Percentiles rank a stretch among this genome's conserved stretches.
These are phyloP conservation scores for Favolaschia claudopus DNA, from an alignment of 768 basidiomycete species.

Conservation along the genomic window DNA sequence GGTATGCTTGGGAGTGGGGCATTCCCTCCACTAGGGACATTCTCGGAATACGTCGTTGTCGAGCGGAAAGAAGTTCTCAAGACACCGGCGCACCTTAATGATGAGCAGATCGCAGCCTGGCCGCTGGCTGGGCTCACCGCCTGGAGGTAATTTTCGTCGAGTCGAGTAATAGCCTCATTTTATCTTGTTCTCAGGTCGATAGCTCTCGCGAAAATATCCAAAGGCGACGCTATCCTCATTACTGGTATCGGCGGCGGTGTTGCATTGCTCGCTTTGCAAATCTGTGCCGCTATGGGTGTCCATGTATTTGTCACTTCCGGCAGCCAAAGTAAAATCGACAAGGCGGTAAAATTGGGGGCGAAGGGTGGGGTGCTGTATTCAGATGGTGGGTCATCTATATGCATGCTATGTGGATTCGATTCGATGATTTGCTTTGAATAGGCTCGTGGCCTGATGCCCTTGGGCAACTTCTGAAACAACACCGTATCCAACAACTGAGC, in stretches of 20 bases:
- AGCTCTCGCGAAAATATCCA: constrained; percentile 54
- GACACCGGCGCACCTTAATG: constrained; percentile 71
- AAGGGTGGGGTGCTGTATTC: constrained; percentile 81
- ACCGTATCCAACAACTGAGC: constrained; percentile 50
- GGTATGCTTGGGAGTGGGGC: constrained; percentile 69
- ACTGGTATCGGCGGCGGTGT: constrained; percentile 89
- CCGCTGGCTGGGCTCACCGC: constrained; percentile 82
- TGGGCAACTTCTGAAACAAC: constrained; percentile 46
- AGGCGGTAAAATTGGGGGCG: constrained; percentile 73
- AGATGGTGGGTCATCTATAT: constrained; percentile 51
- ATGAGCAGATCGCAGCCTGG: constrained; percentile 78
- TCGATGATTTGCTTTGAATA: too few species aligned
- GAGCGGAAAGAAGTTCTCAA: constrained; percentile 71
- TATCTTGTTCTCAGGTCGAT: background rate
- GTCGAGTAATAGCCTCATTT: background rate
- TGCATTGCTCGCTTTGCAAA: constrained; percentile 76
- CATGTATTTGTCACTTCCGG: constrained; percentile 87
- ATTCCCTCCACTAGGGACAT: constrained; percentile 69
- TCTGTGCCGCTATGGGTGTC: constrained; percentile 78
- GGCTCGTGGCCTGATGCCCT: constrained; percentile 67
- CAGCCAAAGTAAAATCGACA: constrained; percentile 69
- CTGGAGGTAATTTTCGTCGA: constrained; percentile 66
- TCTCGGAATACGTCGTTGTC: constrained; percentile 78
- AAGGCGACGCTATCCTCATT: constrained; percentile 78
- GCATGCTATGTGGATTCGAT: background rate